These are phyloP conservation scores for Tulasnella sp. DNA, from an alignment of 768 basidiomycete genomes.

Conservation along the genomic window DNA sequence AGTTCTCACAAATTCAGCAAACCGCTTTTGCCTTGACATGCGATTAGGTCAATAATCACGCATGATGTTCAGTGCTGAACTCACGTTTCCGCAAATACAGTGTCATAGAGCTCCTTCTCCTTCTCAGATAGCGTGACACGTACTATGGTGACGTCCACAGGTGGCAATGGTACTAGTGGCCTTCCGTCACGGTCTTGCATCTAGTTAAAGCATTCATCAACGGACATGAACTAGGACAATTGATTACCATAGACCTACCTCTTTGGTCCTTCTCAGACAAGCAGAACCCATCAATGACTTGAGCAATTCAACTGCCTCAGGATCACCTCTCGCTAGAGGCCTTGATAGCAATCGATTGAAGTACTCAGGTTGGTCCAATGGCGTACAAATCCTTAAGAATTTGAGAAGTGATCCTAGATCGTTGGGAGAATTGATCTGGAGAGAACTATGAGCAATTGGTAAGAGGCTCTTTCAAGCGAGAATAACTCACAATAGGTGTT, in stretches of 20 bases:
- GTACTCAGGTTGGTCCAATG: slow-evolving; percentile 70
- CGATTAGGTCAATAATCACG: not conserved
- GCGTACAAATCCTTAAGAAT: slow-evolving; percentile 75
- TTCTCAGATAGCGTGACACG: slow-evolving; percentile 51
- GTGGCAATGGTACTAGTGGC: slow-evolving; percentile 59
- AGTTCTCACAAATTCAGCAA: slow-evolving; percentile 38
- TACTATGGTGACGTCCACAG: slow-evolving; percentile 65
- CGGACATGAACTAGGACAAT: slow-evolving; percentile 15
- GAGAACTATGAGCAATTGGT: not conserved
- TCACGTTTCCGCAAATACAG: slow-evolving; percentile 28
- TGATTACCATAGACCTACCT: slow-evolving; percentile 23
- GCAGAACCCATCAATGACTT: slow-evolving; percentile 65
- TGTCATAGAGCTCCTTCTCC: slow-evolving; percentile 56
- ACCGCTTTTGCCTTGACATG: slow-evolving; percentile 35
- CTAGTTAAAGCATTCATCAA: slow-evolving; percentile 28
- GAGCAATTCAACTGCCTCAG: slow-evolving; percentile 55
- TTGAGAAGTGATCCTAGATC: slow-evolving; percentile 78
- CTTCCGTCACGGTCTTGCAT: slow-evolving; percentile 77
- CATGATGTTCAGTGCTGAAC: not conserved
- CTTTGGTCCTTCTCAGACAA: slow-evolving; percentile 75
- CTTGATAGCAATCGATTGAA: slow-evolving; percentile 69
- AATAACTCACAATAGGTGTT: slow-evolving; percentile 68
- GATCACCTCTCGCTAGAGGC: slow-evolving; percentile 57
- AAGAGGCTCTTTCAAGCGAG: not conserved
- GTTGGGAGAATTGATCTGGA: slow-evolving; percentile 65